Evolutionary conservation across 2,329 filamentous ascomycete species (phyloP), one percentile per base, ranked within the genome.

Genomic region (Rhynchosporium graminicola): DNA sequence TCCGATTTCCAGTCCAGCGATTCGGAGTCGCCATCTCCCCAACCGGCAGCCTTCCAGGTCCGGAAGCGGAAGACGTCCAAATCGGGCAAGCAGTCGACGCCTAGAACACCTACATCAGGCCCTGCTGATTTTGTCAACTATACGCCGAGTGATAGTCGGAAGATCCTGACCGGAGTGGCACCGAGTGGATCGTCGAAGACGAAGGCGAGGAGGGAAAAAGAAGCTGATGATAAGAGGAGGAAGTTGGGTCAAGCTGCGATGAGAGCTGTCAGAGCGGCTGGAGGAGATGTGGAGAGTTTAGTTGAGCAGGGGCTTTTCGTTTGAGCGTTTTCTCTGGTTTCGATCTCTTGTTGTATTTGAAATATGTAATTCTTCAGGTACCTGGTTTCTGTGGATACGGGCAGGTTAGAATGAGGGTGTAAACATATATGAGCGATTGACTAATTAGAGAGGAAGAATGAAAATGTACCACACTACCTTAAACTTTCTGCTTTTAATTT

Each of bases 181-280:
- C 94, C 94, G 0, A 93, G 89, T 67, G 95, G 95, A 9, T 92
- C 88, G 69, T 90, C 86, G 68, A 98, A 98, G 83, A 98, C 95
- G 8, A 97, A 97, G 75, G 92, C 92, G n/a, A 80, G 92, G 60
- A 80, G 95, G 57, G 94, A 98, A 76, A 90, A 91, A 75, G 94
- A 97, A 78, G 91, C 91, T 1, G 81, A 84, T 59, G 94, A 97
- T 72, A 87, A 88, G 76, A 81, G 90, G 70, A 78, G 87, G 68
- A 82, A 83, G 73, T 73, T 93, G 60, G 87, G 83, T 71, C 85
- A 90, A 74, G 86, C 86, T 7, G 87, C 89, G 36, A 77, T 88
- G 66, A 85, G 85, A 74, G 88, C 87, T 8, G 85, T 92, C 0
- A 79, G 84, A 60, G 88, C 87, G 10, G 89, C 87, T 0, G 90